These are phyloP conservation scores for Pneumocystis canis DNA, from an alignment of 1,139 yeast genomes.

Conservation along the genomic window DNA sequence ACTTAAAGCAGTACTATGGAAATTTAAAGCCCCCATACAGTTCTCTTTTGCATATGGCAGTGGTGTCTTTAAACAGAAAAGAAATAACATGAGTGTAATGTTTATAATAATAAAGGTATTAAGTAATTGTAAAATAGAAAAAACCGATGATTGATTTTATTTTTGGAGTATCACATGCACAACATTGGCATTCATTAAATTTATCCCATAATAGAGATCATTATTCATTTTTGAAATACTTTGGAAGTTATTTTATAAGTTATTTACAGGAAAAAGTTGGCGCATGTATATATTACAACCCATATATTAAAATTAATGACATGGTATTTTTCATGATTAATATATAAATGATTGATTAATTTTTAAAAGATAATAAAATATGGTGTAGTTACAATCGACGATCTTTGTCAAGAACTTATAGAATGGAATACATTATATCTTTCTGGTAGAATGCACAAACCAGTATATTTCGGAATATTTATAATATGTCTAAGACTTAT, in stretches of 20 bases:
- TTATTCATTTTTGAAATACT: slow-evolving; percentile 50
- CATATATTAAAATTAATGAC: slow-evolving; percentile 56
- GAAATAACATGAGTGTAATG: slow-evolving; percentile 6
- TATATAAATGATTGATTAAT: background rate
- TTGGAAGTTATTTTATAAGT: slow-evolving; percentile 49
- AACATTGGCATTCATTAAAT: slow-evolving; percentile 62
- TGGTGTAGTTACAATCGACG: slow-evolving; percentile 60
- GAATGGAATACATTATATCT: slow-evolving; percentile 77
- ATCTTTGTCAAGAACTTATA: slow-evolving; percentile 49
- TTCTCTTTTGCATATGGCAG: slow-evolving; percentile 90
- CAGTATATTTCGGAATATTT: slow-evolving; percentile 40
- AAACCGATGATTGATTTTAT: slow-evolving; percentile 74
- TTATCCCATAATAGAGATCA: slow-evolving; percentile 52
- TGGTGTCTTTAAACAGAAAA: slow-evolving; percentile 71
- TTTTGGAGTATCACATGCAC: slow-evolving; percentile 63
- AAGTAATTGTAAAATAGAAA: slow-evolving; percentile 12
- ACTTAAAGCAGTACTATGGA: slow-evolving; percentile 37
- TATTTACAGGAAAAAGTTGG: slow-evolving; percentile 51
- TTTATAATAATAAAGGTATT: slow-evolving; percentile 1
- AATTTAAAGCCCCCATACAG: slow-evolving; percentile 53
- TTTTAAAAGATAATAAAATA: slow-evolving; percentile 44
- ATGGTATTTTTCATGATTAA: slow-evolving; percentile 17
- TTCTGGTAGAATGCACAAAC: slow-evolving; percentile 91
- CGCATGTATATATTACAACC: slow-evolving; percentile 88
- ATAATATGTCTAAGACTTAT: background rate